Evolutionary conservation across 768 basidiomycete species (phyloP).

Genomic region (Boletus tylopilopsis): DNA sequence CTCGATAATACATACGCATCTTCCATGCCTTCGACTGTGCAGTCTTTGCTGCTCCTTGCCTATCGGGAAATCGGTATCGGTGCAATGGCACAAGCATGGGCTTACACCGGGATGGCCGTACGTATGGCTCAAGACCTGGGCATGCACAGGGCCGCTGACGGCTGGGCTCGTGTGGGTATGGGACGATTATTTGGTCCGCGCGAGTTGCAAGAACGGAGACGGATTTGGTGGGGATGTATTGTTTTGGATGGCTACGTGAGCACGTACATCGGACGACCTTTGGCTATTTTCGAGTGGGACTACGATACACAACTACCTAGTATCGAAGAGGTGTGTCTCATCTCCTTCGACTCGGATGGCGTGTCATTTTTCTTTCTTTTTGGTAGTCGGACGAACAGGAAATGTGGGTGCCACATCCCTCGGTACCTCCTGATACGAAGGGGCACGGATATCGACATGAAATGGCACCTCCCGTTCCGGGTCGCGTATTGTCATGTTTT

Average conservation of each 20-base stretch:
- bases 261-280: slow-evolving; percentile 73
- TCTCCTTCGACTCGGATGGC: neutral
- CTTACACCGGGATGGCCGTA: slow-evolving; percentile 82
- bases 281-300: slow-evolving; percentile 71
- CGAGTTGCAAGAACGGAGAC: slow-evolving; percentile 66
- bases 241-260: slow-evolving; percentile 79
- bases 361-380: slow-evolving; percentile 14
- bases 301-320: slow-evolving; percentile 70
- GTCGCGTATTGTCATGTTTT: slow-evolving; percentile 68
- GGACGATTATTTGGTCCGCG: slow-evolving; percentile 54
- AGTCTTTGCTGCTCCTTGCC: slow-evolving; percentile 75
- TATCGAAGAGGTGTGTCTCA: slow-evolving; percentile 47
- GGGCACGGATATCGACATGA: slow-evolving; percentile 29
- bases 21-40: slow-evolving; percentile 71
- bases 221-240: slow-evolving; percentile 78
- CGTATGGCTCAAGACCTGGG: slow-evolving; percentile 92
- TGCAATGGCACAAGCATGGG: slow-evolving; percentile 86
- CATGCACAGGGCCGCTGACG: slow-evolving; percentile 77
- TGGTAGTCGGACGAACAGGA: slow-evolving; percentile 64
- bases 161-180: slow-evolving; percentile 61
- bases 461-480: slow-evolving; percentile 33
- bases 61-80: slow-evolving; percentile 87
- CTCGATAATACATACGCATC: slow-evolving; percentile 65
- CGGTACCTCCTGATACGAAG: slow-evolving; percentile 30
- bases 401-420: slow-evolving; percentile 43